Conservation (phyloP, 257 asterid genomes). For the Forsythia suspensa region DNA sequence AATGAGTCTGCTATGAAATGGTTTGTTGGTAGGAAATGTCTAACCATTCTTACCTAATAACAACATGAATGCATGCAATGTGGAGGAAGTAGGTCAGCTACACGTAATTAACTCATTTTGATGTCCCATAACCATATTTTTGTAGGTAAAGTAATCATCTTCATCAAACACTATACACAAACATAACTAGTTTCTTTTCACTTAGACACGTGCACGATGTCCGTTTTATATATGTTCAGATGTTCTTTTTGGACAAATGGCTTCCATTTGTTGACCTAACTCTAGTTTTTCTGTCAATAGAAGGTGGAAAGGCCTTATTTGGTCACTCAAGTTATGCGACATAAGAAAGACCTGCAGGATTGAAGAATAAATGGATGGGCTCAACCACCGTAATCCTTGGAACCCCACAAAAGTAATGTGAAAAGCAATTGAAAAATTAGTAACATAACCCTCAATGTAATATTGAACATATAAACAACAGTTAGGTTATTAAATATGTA, state of each 20-base stretch:
- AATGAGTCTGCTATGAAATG: constrained; percentile 15
- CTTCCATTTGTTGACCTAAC: not conserved
- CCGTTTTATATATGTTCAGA: not conserved
- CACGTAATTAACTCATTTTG: constrained; percentile 11
- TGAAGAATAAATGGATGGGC: no score
- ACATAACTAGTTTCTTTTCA: not conserved
- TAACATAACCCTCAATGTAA: no score
- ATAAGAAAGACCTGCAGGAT: not conserved
- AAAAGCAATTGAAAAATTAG: no score
- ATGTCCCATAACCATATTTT: not conserved
- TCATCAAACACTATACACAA: not conserved
- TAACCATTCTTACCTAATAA: constrained; percentile 32
- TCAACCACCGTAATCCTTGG: no score
- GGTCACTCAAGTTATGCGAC: not conserved
- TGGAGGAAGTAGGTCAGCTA: constrained; percentile 49
- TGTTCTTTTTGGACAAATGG: not conserved
- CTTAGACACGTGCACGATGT: not conserved
- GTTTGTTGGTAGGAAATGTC: constrained; percentile 28
- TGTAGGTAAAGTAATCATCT: not conserved
- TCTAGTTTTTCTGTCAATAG: not conserved
- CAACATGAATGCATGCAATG: constrained; percentile 21
- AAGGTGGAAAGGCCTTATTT: not conserved
- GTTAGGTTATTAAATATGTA: no score
- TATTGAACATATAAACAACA: no score
- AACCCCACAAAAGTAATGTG: no score